Evolutionary conservation across 2,329 filamentous ascomycete genomes (phyloP), one percentile per base, ranked within the genome.

Genomic region (Nemania serpens): DNA sequence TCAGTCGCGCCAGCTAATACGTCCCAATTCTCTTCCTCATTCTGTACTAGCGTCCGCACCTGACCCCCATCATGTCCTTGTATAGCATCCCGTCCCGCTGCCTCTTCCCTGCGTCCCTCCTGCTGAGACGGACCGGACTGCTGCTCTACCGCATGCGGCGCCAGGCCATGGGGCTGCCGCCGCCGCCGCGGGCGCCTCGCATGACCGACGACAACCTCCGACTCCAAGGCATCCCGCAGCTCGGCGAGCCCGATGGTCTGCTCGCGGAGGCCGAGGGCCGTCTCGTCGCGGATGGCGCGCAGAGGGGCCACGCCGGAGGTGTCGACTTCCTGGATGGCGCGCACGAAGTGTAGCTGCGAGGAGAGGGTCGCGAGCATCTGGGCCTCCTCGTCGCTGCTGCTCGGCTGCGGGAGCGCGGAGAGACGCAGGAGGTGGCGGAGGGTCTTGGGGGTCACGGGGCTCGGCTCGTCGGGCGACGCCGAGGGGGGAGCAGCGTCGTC

Each of bases 261-360:
- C 64, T 87, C 85, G 39, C 77, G 72, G 25, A 83, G 70, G 0
- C 84, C 85, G 12, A 75, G 75, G 2, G 72, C 68, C 1, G 90
- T 91, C 78, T 95, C 93, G 73, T 98, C 94, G 55, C 91, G 86
- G 59, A 98, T 89, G 46, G 89, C 88, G 52, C 85, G 82, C 45
- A 99, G 77, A 0, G 95, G 93, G 58, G 87, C 82, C 0, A 97
- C 81, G 3, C 84, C 87, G 0, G 81, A 77, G 0, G 91, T 93
- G 74, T 96, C 84, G 50, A 97, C 88, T 46, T 82, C 79, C 71
- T 96, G 93, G 18, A 98, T 88, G 64, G 92, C 86, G 63, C 86
- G 88, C n/a, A 98, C 93, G 72, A 99, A 99, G 70, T 90, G 89
- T 0, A 99, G 84, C 73, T 99, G 95, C 34, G 90, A 87, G 54